A percentile compares a stretch with the other conserved stretches of the same genome.
Conservation (phyloP, 2,329 filamentous ascomycete species). For the Scedosporium boydii region DNA sequence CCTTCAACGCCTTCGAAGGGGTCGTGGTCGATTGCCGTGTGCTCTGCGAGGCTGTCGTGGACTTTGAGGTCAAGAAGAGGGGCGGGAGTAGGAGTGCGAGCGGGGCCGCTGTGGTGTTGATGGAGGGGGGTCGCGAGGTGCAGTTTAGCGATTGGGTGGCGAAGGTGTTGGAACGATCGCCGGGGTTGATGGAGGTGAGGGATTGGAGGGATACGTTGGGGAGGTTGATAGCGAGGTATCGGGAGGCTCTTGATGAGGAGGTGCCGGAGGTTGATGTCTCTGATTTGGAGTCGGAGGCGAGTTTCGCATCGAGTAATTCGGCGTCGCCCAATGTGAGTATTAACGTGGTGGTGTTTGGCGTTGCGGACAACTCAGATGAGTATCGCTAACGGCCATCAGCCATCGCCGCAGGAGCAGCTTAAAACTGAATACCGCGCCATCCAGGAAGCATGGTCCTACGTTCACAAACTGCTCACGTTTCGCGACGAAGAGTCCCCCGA, state of each 20-base stretch:
- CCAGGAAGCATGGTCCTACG: neutral
- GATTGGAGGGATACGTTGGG: slow-evolving; percentile 18
- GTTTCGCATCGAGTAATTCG: neutral
- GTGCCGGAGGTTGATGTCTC: neutral
- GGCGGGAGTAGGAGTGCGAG: slow-evolving; percentile 6
- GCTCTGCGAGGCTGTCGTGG: slow-evolving; percentile 29
- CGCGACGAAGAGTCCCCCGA: slow-evolving; percentile 11
- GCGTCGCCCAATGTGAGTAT: neutral
- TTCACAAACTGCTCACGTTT: neutral
- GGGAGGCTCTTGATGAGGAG: neutral
- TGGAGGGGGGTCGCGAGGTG: slow-evolving; percentile 14
- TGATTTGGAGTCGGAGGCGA: neutral
- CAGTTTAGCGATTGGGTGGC: slow-evolving; percentile 22
- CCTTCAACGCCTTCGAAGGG: slow-evolving; percentile 34
- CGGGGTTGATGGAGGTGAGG: slow-evolving; percentile 22
- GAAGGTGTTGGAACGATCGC: slow-evolving; percentile 12
- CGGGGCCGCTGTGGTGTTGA: slow-evolving; percentile 11
- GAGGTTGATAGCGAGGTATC: neutral
- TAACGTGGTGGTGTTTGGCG: neutral
- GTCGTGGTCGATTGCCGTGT: slow-evolving; percentile 28
- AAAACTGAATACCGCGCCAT: neutral
- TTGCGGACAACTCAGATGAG: neutral
- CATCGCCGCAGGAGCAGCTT: neutral
- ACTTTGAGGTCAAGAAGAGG: slow-evolving; percentile 25
- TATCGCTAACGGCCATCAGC: neutral